Base-by-base conservation (phyloP, 805 yeast genomes). In the Saturnispora halmiae region DNA sequence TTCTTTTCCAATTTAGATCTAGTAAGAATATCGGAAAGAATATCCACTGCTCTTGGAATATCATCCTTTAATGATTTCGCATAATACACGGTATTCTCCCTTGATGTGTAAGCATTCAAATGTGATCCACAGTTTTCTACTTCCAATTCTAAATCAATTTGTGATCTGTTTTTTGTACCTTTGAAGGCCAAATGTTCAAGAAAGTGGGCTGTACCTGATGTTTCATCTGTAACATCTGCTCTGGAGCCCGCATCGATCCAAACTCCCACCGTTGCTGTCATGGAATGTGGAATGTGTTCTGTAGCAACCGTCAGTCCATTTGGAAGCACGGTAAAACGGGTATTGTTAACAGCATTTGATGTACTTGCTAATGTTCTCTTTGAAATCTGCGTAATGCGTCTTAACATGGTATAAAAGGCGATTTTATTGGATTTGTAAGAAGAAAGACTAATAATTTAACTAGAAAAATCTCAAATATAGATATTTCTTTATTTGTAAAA, bases 161-260 rank as follows among this genome's bases (percentile, higher is more conserved):
- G 97, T 10, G 85, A 66, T 59, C 98, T 74, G 42, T 70, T 71
- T 40, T 70, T 62, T 11, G 99, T 92, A 19, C 99, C 99, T 60
- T 92, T 92, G 69, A 92, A 92, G 8, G 97, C 94, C 55, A 92
- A 69, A 63, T 92, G 99, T 63, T 92, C 99, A 43, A 92, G 66
- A 59, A 92, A 92, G 64, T 92, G 99, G 0, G 99, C 99, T 6
- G 97, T 88, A 36, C 99, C 99, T 39, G 77, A 70, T 52, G 87
- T 87, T 55, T 72, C 72, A 54, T 83, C 77, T 34, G 69, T 69
- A 53, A 77, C 81, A 63, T 92, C 99, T 3, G 97, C 97, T 47
- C 99, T 72, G 3, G 96, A 88, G 2, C 99, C 99, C 31, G 98
- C 96, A 63, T 92, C 96, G 46, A 92, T 87, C 90, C 96, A 94